Base-by-base conservation (phyloP, 2,329 filamentous ascomycete species). In the Epichloe festucae region DNA sequence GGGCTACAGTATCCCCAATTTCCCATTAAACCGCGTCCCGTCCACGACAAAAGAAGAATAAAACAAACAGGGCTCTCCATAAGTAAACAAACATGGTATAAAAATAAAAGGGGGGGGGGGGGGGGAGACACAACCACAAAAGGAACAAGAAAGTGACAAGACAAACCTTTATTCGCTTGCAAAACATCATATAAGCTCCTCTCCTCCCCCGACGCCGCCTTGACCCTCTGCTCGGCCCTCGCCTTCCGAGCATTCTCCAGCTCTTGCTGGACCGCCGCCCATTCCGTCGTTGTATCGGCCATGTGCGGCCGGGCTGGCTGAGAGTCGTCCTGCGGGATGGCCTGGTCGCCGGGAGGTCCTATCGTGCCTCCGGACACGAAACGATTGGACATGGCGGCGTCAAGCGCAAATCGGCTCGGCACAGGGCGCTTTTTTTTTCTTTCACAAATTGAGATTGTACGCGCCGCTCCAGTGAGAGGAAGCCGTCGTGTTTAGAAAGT, bases 141-240 rank as follows among this genome's bases (percentile, higher is more conserved):
- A 38, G 23, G 21, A 45, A 10, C 27, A 44, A 12, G 27, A 39
- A 45, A 35, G 8, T 14, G 43, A 17, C 11, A 27, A 27, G 51
- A 50, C 50, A n/a, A 52, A 85, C 82, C 84, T 79, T 90, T 91
- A 67, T 93, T 93, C 43, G 84, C 87, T 68, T 91, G 84, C 49
- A 93, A 67, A 2, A 86, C 75, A 43, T 90, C 87, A 63, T 77
- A 93, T 31, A 93, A 72, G 49, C 76, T 82, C 67, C 77, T 82
- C 58, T 84, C 78, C 36, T 65, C 63, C 46, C 67, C 68, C 19
- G 68, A 64, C 2, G 70, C 71, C 38, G 66, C 67, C 55, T 65
- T 62, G 14, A 70, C 66, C 52, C 73, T 70, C 54, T 74, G 67
- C 51, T 78, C 75, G 34, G 77, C 74, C 53, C 79, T 75, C 53